Percentiles rank a stretch among this genome's conserved stretches.
Conservation (phyloP, 208 protist species). For the Acanthamoeba lenticulata region DNA sequence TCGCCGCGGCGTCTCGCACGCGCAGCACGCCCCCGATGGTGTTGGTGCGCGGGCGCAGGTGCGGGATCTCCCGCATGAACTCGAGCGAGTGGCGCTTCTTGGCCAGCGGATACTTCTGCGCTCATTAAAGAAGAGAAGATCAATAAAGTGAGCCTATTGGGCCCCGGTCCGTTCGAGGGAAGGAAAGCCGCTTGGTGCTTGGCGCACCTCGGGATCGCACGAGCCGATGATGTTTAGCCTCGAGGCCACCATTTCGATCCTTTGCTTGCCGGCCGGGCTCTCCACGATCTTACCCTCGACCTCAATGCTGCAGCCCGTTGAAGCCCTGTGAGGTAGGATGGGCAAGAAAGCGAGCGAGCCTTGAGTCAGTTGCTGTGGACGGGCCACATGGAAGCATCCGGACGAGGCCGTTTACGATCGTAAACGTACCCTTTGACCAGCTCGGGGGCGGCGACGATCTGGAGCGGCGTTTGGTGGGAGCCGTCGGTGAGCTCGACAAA, state of each 20-base stretch:
- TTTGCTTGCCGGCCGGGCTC: conserved; percentile 53
- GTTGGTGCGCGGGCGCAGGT: conserved; percentile 88
- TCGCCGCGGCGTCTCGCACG: conserved; percentile 80
- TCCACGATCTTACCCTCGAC: conserved; percentile 40
- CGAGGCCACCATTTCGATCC: background rate
- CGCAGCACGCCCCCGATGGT: conserved; percentile 82
- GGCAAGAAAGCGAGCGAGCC: background rate
- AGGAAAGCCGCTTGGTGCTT: background rate
- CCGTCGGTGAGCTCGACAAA: conserved; percentile 60
- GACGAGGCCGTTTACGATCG: too few species aligned
- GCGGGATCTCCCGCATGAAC: conserved; percentile 88
- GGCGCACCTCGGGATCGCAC: conserved; percentile 57
- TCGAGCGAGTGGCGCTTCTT: conserved; percentile 90
- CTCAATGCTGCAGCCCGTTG: conserved; percentile 48
- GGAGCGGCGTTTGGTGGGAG: conserved; percentile 27
- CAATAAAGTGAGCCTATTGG: background rate
- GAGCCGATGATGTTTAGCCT: background rate
- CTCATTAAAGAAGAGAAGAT: background rate
- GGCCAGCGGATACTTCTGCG: conserved; percentile 86
- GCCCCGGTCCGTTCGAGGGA: background rate
- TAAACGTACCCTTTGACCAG: conserved; percentile 27
- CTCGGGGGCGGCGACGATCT: conserved; percentile 51
- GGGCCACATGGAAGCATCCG: background rate
- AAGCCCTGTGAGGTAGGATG: background rate
- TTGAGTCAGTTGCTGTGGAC: background rate